Conservation (phyloP, 345 rosid genomes). For the Gossypium sturtianum region DNA sequence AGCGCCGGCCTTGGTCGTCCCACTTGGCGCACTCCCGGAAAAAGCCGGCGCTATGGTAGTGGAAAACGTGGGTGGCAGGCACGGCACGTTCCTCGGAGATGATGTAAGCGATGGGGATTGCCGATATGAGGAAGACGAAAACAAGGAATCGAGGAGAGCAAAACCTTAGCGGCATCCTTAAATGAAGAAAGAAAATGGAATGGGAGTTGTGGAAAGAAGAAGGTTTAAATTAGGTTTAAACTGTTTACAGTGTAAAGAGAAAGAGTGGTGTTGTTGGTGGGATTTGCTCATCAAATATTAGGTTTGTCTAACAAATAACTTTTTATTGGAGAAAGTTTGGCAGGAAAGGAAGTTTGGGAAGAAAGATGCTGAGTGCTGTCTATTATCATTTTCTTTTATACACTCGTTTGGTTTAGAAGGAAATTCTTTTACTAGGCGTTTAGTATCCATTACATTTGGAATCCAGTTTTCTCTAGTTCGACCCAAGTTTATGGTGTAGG, state of each 20-base stretch:
- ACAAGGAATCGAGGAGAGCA: slow-evolving; percentile 39
- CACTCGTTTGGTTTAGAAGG: background rate
- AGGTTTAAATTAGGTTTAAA: too few species aligned
- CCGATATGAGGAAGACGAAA: slow-evolving; percentile 50
- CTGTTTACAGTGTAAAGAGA: background rate
- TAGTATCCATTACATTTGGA: too few species aligned
- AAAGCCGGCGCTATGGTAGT: slow-evolving; percentile 64
- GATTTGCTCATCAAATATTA: background rate
- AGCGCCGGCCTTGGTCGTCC: slow-evolving; percentile 62
- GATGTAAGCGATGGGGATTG: slow-evolving; percentile 62
- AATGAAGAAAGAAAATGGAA: background rate
- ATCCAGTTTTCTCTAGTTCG: too few species aligned
- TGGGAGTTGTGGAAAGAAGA: background rate
- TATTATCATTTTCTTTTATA: background rate
- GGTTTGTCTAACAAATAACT: too few species aligned
- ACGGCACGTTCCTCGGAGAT: slow-evolving; percentile 48
- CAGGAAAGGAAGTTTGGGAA: background rate
- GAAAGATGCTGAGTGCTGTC: background rate
- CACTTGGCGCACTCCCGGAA: slow-evolving; percentile 90
- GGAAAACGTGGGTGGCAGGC: slow-evolving; percentile 59
- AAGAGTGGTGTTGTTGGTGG: background rate
- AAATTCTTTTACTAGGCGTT: too few species aligned
- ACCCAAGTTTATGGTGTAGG: too few species aligned
- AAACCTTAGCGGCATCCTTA: slow-evolving; percentile 18
- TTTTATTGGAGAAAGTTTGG: too few species aligned